Evolutionary conservation across 2,329 filamentous ascomycete species (phyloP), one percentile per base, ranked within the genome.

Genomic region (Cladosporium halotolerans): DNA sequence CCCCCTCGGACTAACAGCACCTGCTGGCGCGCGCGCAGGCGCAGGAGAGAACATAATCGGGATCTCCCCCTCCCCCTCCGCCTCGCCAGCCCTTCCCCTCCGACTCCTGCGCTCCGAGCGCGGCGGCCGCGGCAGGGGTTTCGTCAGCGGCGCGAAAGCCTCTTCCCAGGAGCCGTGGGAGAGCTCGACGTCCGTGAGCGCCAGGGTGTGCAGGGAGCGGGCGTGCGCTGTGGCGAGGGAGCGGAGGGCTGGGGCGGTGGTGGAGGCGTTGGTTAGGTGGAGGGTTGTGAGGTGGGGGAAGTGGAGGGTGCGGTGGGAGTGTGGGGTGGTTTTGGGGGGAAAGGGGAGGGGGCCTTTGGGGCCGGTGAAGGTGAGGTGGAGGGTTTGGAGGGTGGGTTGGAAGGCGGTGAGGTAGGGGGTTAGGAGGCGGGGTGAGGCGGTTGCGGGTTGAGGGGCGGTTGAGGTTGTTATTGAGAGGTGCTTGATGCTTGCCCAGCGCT

Each of bases 321-420:
- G n/a, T 31, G 16, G 43, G 10, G 19, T 11, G 9, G 34, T 45
- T 33, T n/a, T 28, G 33, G n/a, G 23, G 0, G 84, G 82, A 16
- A 93, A 69, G 1, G 89, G 89, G 53, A 85, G 88, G 1, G 86
- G 86, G 0, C 89, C 88, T 65, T 83, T 84, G 42, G 73, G 72
- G 38, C 87, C 86, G 57, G 84, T 75, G 89, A 90, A 95, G 54
- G 81, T 79, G 70, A 95, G 95, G 53, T 79, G 79, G 53, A 95
- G 77, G 67, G 84, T 93, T 58, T 56, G 51, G 10, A 68, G 61
- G 56, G 62, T 64, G 42, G 42, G 23, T 49, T 64, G 62, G 66
- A 95, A 88, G 58, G 75, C 77, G 53, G 86, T 81, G 58, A 95
- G 78, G 66, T 90, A 95, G 61, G 88, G 84, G 62, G 93, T 86